Percentiles rank a stretch among this genome's conserved stretches.
Conservation (phyloP, 176 grass and related monocot species). For the Tuctoria greenei region DNA sequence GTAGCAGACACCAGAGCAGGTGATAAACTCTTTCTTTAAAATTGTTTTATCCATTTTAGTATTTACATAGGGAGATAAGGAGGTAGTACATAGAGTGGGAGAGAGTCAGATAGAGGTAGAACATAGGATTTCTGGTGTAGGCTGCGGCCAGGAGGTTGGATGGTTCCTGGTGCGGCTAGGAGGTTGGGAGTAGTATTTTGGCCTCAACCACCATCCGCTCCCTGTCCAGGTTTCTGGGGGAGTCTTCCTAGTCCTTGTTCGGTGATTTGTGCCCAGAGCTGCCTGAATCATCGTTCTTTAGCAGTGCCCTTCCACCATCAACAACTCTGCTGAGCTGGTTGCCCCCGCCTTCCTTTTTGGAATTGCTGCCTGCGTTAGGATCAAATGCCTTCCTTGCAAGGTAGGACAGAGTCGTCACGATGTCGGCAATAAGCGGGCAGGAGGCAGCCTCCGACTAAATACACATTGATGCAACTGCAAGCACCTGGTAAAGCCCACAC, state of each 20-base stretch:
- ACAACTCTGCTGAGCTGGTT: slow-evolving; percentile 34
- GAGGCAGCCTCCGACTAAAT: slow-evolving; percentile 76
- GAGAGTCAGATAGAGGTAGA: too few relatives aligned
- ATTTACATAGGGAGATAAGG: too few relatives aligned
- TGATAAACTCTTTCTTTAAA: too few relatives aligned
- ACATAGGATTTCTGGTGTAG: too few relatives aligned
- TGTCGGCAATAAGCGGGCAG: slow-evolving; percentile 66
- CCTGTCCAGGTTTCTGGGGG: slow-evolving; percentile 59
- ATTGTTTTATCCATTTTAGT: too few relatives aligned
- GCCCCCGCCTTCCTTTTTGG: slow-evolving; percentile 30
- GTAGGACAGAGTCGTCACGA: slow-evolving; percentile 82
- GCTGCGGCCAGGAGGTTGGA: too few relatives aligned
- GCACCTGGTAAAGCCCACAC: slow-evolving; percentile 77
- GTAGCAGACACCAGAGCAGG: too few relatives aligned
- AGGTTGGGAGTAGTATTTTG: too few relatives aligned
- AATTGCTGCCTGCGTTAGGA: slow-evolving; percentile 26
- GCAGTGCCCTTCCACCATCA: slow-evolving; percentile 33
- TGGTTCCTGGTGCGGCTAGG: too few relatives aligned
- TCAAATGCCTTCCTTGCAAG: slow-evolving; percentile 63
- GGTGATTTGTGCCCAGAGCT: slow-evolving; percentile 40
- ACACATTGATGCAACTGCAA: slow-evolving; percentile 89
- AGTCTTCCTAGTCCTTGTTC: slow-evolving; percentile 42
- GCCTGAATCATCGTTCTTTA: slow-evolving; percentile 24
- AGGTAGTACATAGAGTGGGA: too few relatives aligned
- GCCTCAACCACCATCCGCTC: slow-evolving; percentile 91